Conservation (phyloP, 2,329 filamentous ascomycete genomes). For the Sclerotinia sclerotiorum region DNA sequence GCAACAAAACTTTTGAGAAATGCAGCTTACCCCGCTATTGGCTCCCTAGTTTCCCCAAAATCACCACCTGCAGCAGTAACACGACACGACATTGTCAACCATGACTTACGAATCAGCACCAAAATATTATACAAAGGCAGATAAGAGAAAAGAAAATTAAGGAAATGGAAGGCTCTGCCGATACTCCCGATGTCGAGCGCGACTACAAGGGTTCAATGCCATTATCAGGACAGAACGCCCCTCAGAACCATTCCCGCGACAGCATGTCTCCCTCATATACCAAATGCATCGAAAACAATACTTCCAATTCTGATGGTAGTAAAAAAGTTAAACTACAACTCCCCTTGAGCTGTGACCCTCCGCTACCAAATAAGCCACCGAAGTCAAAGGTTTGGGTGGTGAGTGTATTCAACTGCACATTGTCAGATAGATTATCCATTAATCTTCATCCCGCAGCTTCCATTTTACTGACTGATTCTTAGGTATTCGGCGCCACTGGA, state of each 20-base stretch:
- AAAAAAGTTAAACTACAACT: constrained; percentile 56
- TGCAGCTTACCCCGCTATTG: neutral
- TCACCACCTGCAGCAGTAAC: neutral
- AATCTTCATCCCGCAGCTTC: no score
- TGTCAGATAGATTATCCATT: neutral
- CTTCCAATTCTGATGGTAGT: constrained; percentile 16
- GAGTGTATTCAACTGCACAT: constrained; percentile 41
- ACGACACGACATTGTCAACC: neutral
- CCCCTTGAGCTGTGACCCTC: constrained; percentile 83
- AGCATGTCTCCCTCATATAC: constrained; percentile 30
- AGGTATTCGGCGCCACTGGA: constrained; percentile 95
- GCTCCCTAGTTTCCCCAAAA: neutral
- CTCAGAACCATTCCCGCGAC: neutral
- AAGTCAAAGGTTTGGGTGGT: constrained; percentile 88
- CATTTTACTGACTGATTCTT: constrained; percentile 23
- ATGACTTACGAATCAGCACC: neutral
- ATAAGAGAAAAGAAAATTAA: neutral
- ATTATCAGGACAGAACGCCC: neutral
- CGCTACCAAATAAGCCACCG: constrained; percentile 65
- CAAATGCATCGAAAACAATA: constrained; percentile 17
- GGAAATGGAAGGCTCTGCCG: neutral
- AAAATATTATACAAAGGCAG: neutral
- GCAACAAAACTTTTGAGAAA: neutral
- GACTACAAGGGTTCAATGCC: neutral
- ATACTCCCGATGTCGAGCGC: neutral